Evolutionary conservation across 352 stramenopile species (phyloP), one percentile per base, ranked within the genome.

Genomic region (Globisporangium spinosum): DNA sequence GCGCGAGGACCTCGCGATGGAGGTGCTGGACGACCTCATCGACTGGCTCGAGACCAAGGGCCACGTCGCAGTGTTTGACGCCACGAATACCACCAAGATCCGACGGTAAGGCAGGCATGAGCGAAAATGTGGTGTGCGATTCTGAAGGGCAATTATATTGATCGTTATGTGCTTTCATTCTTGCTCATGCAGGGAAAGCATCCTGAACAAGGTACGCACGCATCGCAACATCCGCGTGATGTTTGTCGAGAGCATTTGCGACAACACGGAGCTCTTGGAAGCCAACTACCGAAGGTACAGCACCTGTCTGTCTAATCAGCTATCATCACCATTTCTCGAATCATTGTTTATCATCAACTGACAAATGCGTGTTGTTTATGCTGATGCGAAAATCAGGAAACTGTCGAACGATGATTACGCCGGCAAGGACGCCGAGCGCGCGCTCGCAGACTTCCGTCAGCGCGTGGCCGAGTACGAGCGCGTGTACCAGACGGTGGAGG

Each of bases 231-330:
- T 89, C 56, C 83, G 94, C 56, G 89, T 98, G 59, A 91, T 98
- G 71, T 98, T 98, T 74, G 90, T 98, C 0, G 95, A 98, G 74
- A 97, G 85, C 71, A 97, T 98, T 72, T 98, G 95, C 72, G 94
- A 98, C 75, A 95, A 98, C 71, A 69, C 87, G 49, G 80, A 97
- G 71, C 73, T 98, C 15, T 77, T 98, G 10, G 78, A 97, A 63
- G 90, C 87, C 63, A 98, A 98, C 81, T 98, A 96, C 68, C 77
- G 77, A 58, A 71, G 86, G 85, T 92, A 45, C 3, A 32, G 29
- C 3, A n/a, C 29, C 53, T 25, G 34, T n/a, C 25, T 25, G 7
- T 27, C n/a, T 27, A 17, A 20, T 20, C 29, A 29, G 2, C 20
- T 20, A n/a, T 61, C 13, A 61, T 61, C 32, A 61, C 29, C 56